Evolutionary conservation across 2,329 filamentous ascomycete genomes (phyloP), one percentile per base, ranked within the genome.

Genomic region (Pseudocercospora pini-densiflorae): DNA sequence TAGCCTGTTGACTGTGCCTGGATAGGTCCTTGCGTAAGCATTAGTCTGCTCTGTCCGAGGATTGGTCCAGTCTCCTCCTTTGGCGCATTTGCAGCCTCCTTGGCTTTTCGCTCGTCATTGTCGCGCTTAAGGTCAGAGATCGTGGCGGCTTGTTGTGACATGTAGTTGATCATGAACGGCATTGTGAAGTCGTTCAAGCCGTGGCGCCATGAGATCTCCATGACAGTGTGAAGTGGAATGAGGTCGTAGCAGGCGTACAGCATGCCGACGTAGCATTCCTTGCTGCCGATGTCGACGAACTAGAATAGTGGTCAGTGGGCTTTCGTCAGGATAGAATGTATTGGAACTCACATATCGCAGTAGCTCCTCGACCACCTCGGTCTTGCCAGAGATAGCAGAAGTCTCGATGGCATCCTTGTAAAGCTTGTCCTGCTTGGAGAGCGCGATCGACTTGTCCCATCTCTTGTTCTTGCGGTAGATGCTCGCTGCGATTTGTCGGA

Each of bases 391-490:
- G 63, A 97, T 92, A 29, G 95, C 95, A 33, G 96, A 89, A 14
- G 95, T 99, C 86, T 99, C 95, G 70, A 99, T 98, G 27, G 96
- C 95, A 82, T 99, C 95, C 86, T 97, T 98, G 90, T 95, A 99
- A 16, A 99, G 86, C 87, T 97, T 98, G 85, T 99, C 95, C 80
- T 99, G 94, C 87, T 99, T 99, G 16, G 94, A 98, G 55, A 99
- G 85, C 36, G 93, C 89, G 80, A 99, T 99, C 3, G 94, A 97
- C 84, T 98, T 98, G 84, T 98, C 94, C 96, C 96, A 99, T 70
- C 95, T 89, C 90, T 98, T 98, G 86, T 97, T 98, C 88, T 98
- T 99, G 80, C 96, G 93, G 85, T 98, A 99, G 81, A 99, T 99
- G 82, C 87, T 97, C 72, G 96, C 93, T 4, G 95, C 95, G 77